These are phyloP conservation scores for Myochromella boudieri DNA, from an alignment of 768 basidiomycete genomes.

Conservation along the genomic window DNA sequence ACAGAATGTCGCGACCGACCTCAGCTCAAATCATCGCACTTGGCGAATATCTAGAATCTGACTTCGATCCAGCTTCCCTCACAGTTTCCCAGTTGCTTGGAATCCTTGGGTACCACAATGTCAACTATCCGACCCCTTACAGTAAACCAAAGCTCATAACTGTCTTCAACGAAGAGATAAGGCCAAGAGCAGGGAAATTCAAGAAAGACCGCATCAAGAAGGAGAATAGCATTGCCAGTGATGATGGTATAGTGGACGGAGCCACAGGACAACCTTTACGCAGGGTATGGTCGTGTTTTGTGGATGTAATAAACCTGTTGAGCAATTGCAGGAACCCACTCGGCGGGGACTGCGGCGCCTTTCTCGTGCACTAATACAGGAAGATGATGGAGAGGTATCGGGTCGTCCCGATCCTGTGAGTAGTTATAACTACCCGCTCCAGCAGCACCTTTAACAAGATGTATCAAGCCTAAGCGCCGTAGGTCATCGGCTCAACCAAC, in stretches of 20 bases:
- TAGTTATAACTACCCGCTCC: conserved; percentile 7
- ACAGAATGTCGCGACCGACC: conserved; percentile 75
- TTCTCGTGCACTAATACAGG: conserved; percentile 53
- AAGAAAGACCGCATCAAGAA: conserved; percentile 65
- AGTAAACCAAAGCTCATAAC: conserved; percentile 77
- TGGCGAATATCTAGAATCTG: conserved; percentile 78
- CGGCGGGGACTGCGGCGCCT: conserved; percentile 66
- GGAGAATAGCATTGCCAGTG: conserved; percentile 72
- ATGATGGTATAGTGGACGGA: conserved; percentile 82
- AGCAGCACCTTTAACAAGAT: conserved; percentile 9
- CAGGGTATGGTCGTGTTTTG: conserved; percentile 1
- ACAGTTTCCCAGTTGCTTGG: conserved; percentile 84
- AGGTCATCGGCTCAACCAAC: conserved; percentile 78
- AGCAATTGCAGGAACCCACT: conserved; percentile 21
- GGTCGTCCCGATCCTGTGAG: conserved; percentile 59
- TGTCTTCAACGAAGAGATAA: conserved; percentile 78
- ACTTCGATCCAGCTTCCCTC: conserved; percentile 71
- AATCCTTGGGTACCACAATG: conserved; percentile 72
- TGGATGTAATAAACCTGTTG: neutral
- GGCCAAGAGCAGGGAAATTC: conserved; percentile 52
- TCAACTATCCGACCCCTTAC: conserved; percentile 72
- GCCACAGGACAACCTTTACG: conserved; percentile 69
- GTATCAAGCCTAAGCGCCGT: conserved; percentile 67
- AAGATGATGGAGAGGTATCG: conserved; percentile 43
- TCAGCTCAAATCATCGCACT: conserved; percentile 70